Evolutionary conservation across 2,329 filamentous ascomycete species (phyloP).

Genomic region (Pseudocercospora fuligena): DNA sequence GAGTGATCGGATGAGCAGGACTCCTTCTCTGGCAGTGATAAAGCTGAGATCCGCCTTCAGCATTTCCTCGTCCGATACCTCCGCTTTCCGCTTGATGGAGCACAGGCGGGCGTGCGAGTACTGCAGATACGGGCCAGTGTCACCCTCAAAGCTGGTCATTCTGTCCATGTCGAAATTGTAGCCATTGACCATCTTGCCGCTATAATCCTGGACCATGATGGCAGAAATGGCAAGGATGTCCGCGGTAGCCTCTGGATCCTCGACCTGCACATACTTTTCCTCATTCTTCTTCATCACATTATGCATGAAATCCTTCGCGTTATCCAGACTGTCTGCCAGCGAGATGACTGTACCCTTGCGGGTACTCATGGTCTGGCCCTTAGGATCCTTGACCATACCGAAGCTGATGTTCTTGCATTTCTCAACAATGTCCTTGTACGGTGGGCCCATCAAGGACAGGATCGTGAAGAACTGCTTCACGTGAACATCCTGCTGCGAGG

Average conservation of each 20-base stretch:
- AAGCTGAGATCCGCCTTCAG: constrained; percentile 68
- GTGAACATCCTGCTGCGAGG: constrained; percentile 68
- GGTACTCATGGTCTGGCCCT: constrained; percentile 64
- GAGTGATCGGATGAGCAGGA: constrained; percentile 75
- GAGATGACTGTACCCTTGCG: constrained; percentile 60
- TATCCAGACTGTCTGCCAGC: constrained; percentile 55
- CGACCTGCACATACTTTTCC: constrained; percentile 87
- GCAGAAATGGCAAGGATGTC: constrained; percentile 90
- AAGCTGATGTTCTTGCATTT: constrained; percentile 69
- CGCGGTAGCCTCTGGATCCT: constrained; percentile 77
- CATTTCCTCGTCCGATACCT: constrained; percentile 60
- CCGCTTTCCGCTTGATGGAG: constrained; percentile 63
- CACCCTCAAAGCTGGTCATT: constrained; percentile 84
- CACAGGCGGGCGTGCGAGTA: constrained; percentile 77
- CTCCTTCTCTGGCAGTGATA: constrained; percentile 72
- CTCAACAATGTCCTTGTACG: constrained; percentile 58
- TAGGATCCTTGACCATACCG: constrained; percentile 60
- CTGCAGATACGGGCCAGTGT: constrained; percentile 84
- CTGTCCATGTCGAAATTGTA: constrained; percentile 78
- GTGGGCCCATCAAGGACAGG: constrained; percentile 64
- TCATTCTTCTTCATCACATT: constrained; percentile 93
- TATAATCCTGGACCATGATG: constrained; percentile 99
- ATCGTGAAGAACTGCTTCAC: constrained; percentile 69
- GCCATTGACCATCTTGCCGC: constrained; percentile 80
- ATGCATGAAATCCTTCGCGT: constrained; percentile 92